phyloP scores from a whole-genome alignment of 2,329 filamentous ascomycete species.

The Clonostachys sp. region DNA sequence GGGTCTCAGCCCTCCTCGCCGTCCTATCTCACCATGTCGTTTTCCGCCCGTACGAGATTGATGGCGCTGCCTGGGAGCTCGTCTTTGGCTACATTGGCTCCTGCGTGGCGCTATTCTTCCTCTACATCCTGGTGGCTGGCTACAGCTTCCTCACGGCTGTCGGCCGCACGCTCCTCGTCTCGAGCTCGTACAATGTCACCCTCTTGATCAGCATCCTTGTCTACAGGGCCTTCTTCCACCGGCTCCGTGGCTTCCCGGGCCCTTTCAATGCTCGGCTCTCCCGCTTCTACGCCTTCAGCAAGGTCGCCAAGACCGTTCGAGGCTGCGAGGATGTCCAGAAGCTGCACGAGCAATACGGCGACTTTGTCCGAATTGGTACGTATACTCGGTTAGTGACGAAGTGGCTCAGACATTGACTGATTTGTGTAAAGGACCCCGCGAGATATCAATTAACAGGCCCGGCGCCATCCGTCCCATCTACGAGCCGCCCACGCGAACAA shows the following conservation, averaged over 20 bases:
- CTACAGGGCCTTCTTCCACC: slow-evolving; percentile 10
- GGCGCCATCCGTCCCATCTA: slow-evolving; percentile 18
- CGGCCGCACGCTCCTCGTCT: not conserved
- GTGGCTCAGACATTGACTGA: not conserved
- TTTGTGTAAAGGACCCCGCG: slow-evolving; percentile 14
- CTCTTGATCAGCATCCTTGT: slow-evolving; percentile 7
- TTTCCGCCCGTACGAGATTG: slow-evolving; percentile 2
- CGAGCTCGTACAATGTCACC: slow-evolving; percentile 1
- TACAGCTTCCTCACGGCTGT: not conserved
- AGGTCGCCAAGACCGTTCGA: slow-evolving; percentile 10
- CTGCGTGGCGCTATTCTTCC: not conserved
- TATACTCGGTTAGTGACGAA: not conserved
- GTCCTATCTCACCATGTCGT: slow-evolving; percentile 1
- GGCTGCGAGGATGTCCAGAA: slow-evolving; percentile 15
- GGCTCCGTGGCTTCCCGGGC: slow-evolving; percentile 9
- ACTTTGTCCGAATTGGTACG: slow-evolving; percentile 20
- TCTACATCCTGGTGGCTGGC: not conserved
- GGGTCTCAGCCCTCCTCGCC: not conserved
- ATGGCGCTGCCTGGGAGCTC: not conserved
- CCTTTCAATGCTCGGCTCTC: slow-evolving; percentile 10
- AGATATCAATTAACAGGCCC: slow-evolving; percentile 21
- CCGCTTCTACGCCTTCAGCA: slow-evolving; percentile 12
- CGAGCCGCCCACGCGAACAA: slow-evolving; percentile 1
- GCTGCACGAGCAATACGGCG: slow-evolving; percentile 18
- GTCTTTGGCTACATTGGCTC: not conserved